Evolutionary conservation across 1,139 yeast species (phyloP), one percentile per base, ranked within the genome.

Genomic region (Candida pseudocylindracea): DNA sequence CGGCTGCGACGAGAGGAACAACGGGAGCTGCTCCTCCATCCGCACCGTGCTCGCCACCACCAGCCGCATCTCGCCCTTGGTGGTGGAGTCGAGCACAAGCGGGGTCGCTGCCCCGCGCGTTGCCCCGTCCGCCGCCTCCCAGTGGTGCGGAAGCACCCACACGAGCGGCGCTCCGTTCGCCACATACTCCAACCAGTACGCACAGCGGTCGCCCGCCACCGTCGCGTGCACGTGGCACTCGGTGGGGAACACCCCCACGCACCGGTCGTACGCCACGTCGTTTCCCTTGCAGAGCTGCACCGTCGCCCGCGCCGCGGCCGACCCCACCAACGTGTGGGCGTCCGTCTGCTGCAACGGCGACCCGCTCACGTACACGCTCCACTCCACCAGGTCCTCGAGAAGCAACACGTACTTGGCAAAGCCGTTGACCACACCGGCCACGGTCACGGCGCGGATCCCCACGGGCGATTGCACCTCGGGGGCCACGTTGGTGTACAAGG

Each of bases 81-180:
- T 70, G 0, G 85, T 69, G 0, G 85, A 72, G 39, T 70, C 79
- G 31, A 76, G 45, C 2, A 38, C 39, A 29, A 73, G 42, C 8
- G 54, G 55, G 0, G 67, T 54, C 27, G 45, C 49, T 12, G 38
- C 38, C 4, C 36, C 38, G 26, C 40, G 42, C 7, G 45, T 36
- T 2, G 38, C 38, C 27, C 41, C 37, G n/a, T 35, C 32, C 20
- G 72, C 56, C 0, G 64, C 52, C 15, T 57, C 59, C 36, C 63
- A 67, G 40, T 75, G 88, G 45, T 76, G 92, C 1, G 88, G 88
- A 13, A 74, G 55, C 55, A 56, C 69, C 61, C 57, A 64, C 41
- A 60, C 45, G n/a, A 60, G 38, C 2, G 57, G 48, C n/a, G 44
- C 40, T 5, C 64, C 64, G 26, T 41, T 37, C 33, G 46, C 42